Conservation (phyloP, 805 yeast genomes). For the Isabelozyma pseudorhagii region DNA sequence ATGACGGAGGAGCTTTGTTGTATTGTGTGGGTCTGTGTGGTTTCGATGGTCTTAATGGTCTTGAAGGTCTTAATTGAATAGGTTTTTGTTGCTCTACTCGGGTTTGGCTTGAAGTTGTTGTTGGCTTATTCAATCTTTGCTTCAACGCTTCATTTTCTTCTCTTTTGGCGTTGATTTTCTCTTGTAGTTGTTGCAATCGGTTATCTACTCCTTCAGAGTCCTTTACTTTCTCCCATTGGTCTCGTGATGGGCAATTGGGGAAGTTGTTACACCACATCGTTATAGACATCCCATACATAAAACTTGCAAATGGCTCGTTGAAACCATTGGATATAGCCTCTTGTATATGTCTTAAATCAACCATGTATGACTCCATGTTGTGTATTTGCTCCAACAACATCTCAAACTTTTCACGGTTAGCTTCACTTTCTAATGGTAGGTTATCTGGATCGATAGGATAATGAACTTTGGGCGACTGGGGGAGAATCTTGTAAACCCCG, state of each 20-base stretch:
- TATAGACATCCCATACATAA: slow-evolving; percentile 74
- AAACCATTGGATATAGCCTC: slow-evolving; percentile 55
- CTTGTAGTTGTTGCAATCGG: slow-evolving; percentile 18
- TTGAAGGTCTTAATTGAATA: background rate
- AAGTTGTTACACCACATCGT: slow-evolving; percentile 90
- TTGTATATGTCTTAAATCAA: slow-evolving; percentile 57
- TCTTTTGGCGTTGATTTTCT: slow-evolving; percentile 14
- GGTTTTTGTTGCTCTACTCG: background rate
- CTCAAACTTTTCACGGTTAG: slow-evolving; percentile 38
- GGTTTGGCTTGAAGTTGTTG: slow-evolving; percentile 1
- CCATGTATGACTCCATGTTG: slow-evolving; percentile 58
- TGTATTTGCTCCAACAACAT: slow-evolving; percentile 47
- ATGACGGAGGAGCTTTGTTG: background rate
- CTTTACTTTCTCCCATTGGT: slow-evolving; percentile 29
- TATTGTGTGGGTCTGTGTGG: background rate
- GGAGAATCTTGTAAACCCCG: slow-evolving; percentile 28
- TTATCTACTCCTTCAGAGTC: slow-evolving; percentile 16
- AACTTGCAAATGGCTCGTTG: slow-evolving; percentile 76
- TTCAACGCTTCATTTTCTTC: slow-evolving; percentile 22
- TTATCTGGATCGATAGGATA: slow-evolving; percentile 39
- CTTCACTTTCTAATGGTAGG: slow-evolving; percentile 41
- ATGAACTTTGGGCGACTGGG: slow-evolving; percentile 44
- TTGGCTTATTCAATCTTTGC: slow-evolving; percentile 10
- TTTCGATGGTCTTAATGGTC: background rate
- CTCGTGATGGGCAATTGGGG: slow-evolving; percentile 36